These are phyloP conservation scores for Phytomonas sp. DNA, from an alignment of 208 protist species.

Conservation along the genomic window DNA sequence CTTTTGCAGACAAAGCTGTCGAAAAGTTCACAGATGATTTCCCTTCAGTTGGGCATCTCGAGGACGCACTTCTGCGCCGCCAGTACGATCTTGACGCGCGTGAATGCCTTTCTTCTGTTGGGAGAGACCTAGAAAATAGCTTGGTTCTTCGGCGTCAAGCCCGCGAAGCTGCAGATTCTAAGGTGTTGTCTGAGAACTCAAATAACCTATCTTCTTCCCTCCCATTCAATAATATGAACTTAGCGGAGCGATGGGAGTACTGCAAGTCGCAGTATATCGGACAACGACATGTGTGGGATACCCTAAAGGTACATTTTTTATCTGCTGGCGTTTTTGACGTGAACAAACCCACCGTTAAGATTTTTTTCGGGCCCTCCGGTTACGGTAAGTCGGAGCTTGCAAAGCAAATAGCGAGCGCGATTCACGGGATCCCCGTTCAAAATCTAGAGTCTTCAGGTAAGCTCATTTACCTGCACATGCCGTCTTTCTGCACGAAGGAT, in stretches of 20 bases:
- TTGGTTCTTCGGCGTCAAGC: background rate
- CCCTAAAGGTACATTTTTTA: conserved; percentile 49
- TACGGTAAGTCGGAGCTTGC: conserved; percentile 83
- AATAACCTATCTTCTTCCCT: too few relatives aligned
- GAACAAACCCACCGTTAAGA: conserved; percentile 71
- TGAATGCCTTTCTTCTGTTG: conserved; percentile 17
- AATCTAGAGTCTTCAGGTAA: conserved; percentile 51
- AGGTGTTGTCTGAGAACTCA: background rate
- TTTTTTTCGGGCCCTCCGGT: conserved; percentile 80
- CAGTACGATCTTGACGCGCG: conserved; percentile 41
- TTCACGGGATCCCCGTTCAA: conserved; percentile 38
- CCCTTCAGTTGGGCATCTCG: conserved; percentile 22
- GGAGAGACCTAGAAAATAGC: conserved; percentile 15
- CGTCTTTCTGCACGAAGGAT: conserved; percentile 79
- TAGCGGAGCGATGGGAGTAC: conserved; percentile 31
- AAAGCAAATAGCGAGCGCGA: conserved; percentile 42
- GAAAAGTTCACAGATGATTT: conserved; percentile 14
- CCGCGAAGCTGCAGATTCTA: background rate
- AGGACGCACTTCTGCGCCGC: conserved; percentile 29
- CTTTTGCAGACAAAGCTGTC: background rate
- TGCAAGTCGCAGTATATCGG: conserved; percentile 61
- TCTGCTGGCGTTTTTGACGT: conserved; percentile 47
- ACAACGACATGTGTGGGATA: conserved; percentile 48
- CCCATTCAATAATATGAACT: conserved; percentile 4
- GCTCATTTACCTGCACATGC: conserved; percentile 79